Base-by-base conservation (phyloP, 2,329 filamentous ascomycete genomes). In the Fusarium albidum region DNA sequence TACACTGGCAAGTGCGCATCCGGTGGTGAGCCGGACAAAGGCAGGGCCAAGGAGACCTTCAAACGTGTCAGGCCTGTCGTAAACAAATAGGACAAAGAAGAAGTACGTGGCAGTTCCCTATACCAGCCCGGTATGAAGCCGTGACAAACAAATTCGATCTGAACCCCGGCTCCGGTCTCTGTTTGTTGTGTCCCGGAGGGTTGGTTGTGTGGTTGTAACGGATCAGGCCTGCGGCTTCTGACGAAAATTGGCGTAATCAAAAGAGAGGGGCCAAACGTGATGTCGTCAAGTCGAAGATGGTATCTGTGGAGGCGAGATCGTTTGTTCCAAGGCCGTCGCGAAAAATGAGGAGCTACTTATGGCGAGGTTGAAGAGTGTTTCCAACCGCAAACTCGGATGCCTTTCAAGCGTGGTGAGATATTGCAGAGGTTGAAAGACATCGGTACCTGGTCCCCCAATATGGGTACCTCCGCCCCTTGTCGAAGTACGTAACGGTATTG, bases 381-480 rank as follows among this genome's bases (percentile, higher is more conserved):
- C 33, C 44, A 31, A 32, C 52, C 31, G 32, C 38, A n/a, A 45
- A 50, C 38, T 40, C 33, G 55, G 40, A 41, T 32, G 43, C 31
- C 41, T 48, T 31, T 31, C 35, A 48, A 42, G 41, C 33, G 52
- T 57, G 55, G 55, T 52, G 53, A 57, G 55, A 52, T 57, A 57
- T 57, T 44, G 52, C 39, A 25, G 33, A 55, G 33, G 47, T 44
- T 48, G 41, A 39, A 43, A 47, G 52, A 45, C 41, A 41, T 43
- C 33, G 41, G 52, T 57, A 57, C 52, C 54, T 57, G 37, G 34
- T 34, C 43, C 47, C 31, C 45, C 41, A 57, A 47, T 55, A 41
- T 45, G 55, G 52, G 55, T 56, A 57, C 52, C 50, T 57, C 28
- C 11, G 35, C 18, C 21, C 27, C 41, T 29, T 15, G 37, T 47